A percentile compares a stretch with the other conserved stretches of the same genome.
These are phyloP conservation scores for Phytophthora niederhauseri DNA, from an alignment of 352 stramenopile species.

Conservation along the genomic window DNA sequence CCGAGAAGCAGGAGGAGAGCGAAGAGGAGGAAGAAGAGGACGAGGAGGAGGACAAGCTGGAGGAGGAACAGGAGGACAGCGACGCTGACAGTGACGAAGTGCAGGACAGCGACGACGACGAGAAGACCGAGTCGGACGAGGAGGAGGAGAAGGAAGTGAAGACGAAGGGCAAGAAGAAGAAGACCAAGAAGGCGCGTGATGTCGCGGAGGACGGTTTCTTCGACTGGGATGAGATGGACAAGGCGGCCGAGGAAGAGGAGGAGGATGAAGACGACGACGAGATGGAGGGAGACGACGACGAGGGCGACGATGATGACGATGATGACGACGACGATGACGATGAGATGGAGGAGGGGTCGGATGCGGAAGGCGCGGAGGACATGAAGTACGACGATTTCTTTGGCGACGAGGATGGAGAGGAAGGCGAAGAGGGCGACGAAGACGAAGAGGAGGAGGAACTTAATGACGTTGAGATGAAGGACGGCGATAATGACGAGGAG, in stretches of 20 bases:
- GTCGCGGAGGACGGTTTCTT: slow-evolving; percentile 85
- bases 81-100: slow-evolving; percentile 31
- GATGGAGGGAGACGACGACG: slow-evolving; percentile 37
- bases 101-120: slow-evolving; percentile 31
- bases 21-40: slow-evolving; percentile 41
- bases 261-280: slow-evolving; percentile 50
- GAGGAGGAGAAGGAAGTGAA: slow-evolving; percentile 41
- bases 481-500: slow-evolving; percentile 51
- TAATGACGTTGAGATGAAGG: slow-evolving; percentile 52
- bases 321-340: slow-evolving; percentile 56
- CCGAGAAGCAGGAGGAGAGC: slow-evolving; percentile 40
- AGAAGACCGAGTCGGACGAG: slow-evolving; percentile 19
- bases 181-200: slow-evolving; percentile 65
- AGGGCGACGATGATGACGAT: slow-evolving; percentile 43
- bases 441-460: slow-evolving; percentile 62
- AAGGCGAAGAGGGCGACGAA: slow-evolving; percentile 47
- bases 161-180: slow-evolving; percentile 44
- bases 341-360: slow-evolving; percentile 54
- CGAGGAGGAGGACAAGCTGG: slow-evolving; percentile 21
- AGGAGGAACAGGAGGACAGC: slow-evolving; percentile 31
- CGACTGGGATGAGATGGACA: slow-evolving; percentile 90
- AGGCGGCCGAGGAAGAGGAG: slow-evolving; percentile 77
- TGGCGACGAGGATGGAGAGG: slow-evolving; percentile 45
- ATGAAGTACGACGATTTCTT: slow-evolving; percentile 76
- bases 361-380: slow-evolving; percentile 59